Evolutionary conservation across 2,329 filamentous ascomycete genomes (phyloP).

Genomic region (Hirsutella rhossiliensis): DNA sequence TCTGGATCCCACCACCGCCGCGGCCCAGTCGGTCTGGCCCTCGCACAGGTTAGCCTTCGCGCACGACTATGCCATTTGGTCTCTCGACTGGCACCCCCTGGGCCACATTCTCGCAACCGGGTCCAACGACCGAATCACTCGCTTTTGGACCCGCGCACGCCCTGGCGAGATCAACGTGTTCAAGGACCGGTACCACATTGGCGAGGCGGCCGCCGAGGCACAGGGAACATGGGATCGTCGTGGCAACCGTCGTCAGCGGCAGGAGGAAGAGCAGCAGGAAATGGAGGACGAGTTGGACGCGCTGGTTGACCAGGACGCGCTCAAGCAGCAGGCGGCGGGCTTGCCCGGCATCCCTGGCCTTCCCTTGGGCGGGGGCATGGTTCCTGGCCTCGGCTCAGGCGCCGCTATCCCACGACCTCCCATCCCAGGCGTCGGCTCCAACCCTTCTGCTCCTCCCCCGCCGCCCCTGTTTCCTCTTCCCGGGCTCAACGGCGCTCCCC

Average conservation of each 20-base stretch:
- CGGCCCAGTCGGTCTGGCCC: conserved; percentile 83
- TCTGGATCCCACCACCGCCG: conserved; percentile 64
- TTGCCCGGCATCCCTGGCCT: conserved; percentile 51
- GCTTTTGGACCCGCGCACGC: conserved; percentile 88
- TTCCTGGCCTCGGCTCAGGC: conserved; percentile 30
- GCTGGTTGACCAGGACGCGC: conserved; percentile 76
- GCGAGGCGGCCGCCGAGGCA: conserved; percentile 83
- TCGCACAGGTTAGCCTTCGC: conserved; percentile 79
- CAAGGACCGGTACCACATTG: conserved; percentile 91
- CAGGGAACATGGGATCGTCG: conserved; percentile 89
- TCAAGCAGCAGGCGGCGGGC: conserved; percentile 32
- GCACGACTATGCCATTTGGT: conserved; percentile 95
- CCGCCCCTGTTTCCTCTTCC: conserved; percentile 44
- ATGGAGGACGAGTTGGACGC: conserved; percentile 88
- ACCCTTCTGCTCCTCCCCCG: conserved; percentile 22
- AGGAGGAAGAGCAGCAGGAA: conserved; percentile 90
- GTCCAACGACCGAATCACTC: conserved; percentile 90
- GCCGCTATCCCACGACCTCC: conserved; percentile 25
- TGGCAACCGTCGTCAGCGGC: conserved; percentile 63
- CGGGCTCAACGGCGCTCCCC: conserved; percentile 31
- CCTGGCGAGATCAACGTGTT: conserved; percentile 78
- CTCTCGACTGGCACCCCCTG: conserved; percentile 92
- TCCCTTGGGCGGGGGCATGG: conserved; percentile 26
- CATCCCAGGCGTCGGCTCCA: conserved; percentile 37
- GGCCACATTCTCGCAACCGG: conserved; percentile 92